Evolutionary conservation across 169 alveolate genomes (phyloP), one percentile per base, ranked within the genome.

Genomic region (Sarcocystis neurona): DNA sequence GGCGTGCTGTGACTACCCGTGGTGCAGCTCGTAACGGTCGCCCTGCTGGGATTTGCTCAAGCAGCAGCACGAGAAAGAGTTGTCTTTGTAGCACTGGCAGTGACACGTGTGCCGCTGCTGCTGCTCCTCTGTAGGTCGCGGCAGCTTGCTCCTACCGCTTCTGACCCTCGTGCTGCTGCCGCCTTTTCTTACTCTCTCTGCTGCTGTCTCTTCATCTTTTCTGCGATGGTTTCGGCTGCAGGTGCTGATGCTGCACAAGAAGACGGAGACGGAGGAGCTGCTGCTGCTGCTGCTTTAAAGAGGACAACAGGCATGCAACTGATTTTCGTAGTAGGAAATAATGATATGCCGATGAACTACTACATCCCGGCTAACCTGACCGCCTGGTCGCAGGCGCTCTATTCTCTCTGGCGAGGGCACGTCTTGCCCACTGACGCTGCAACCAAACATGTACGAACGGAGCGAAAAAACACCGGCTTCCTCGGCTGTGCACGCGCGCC

Each of bases 251-350:
- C n/a, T n/a, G n/a, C n/a, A n/a, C n/a, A n/a, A n/a, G n/a, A n/a
- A n/a, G n/a, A n/a, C n/a, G n/a, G n/a, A n/a, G n/a, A n/a, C n/a
- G 82, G 58, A 53, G 34, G 6, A 53, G 32, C 6, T n/a, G 75
- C n/a, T 20, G 43, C 20, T 41, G 39, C 43, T 1, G 39, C 20
- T 1, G 2, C 46, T 2, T 18, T 63, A 37, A 2, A n/a, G 75
- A 63, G 75, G 6, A n/a, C 43, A n/a, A 27, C 75, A 2, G 43
- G 39, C 41, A n/a, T 58, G 72, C 75, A 63, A 18, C 4, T 63
- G 39, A 63, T 63, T 63, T 63, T 63, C n/a, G 75, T 63, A 10
- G 75, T 63, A 20, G 75, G 75, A n/a, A 63, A 63, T n/a, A 63
- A 63, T 41, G 75, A 63, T 15, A 12, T 63, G 39, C 75, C 75